Conservation (phyloP, 108 stramenopile species). For the Epithemia pelagica region DNA sequence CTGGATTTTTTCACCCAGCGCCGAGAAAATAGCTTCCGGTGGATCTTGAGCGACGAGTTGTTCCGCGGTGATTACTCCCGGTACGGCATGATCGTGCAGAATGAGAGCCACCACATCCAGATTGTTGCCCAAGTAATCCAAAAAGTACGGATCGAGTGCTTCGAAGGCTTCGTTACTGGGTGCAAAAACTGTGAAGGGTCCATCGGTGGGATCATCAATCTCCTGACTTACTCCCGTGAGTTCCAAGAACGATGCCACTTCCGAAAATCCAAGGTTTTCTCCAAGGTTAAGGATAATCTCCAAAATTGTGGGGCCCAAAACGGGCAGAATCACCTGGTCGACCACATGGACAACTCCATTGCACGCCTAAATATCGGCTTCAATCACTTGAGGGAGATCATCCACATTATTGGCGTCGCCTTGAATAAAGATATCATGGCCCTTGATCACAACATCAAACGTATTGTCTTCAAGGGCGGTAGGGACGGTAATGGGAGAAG, state of each 20-base stretch:
- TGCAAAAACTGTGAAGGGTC: slow-evolving; percentile 13
- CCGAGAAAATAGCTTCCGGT: neutral
- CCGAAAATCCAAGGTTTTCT: slow-evolving; percentile 14
- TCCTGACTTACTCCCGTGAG: neutral
- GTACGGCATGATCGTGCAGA: neutral
- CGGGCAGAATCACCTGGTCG: slow-evolving; percentile 9
- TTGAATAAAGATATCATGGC: neutral
- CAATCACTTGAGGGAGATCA: neutral
- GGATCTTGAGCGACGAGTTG: neutral
- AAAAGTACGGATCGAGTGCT: neutral
- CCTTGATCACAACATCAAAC: neutral
- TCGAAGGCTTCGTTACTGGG: slow-evolving; percentile 12
- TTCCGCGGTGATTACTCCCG: neutral
- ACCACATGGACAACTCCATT: slow-evolving; percentile 21
- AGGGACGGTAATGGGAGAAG: neutral
- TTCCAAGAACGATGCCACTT: neutral
- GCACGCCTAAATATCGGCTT: slow-evolving; percentile 8
- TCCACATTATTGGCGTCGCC: neutral
- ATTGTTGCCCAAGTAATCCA: neutral
- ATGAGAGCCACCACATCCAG: neutral
- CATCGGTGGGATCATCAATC: slow-evolving; percentile 4
- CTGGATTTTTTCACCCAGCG: neutral
- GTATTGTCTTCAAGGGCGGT: neutral
- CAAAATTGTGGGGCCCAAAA: neutral
- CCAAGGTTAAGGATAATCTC: neutral